Evolutionary conservation across 2,329 filamentous ascomycete genomes (phyloP), one percentile per base, ranked within the genome.

Genomic region (Coniochaeta prunicola): DNA sequence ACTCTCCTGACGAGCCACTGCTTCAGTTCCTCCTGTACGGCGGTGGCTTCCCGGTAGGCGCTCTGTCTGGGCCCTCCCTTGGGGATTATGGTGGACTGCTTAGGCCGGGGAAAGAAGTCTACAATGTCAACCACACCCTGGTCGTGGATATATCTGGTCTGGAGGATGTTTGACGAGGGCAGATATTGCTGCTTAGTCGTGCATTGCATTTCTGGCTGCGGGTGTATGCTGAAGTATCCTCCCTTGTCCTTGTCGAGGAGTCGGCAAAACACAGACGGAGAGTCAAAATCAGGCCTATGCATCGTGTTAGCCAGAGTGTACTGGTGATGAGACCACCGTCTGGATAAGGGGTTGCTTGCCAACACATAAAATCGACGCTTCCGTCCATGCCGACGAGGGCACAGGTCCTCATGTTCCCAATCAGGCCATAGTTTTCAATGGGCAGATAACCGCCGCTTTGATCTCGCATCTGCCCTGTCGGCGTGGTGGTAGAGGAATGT

Each of bases 131-230:
- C 82, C 0, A 91, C 89, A 1, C 89, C 89, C 59, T 88, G 83
- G 64, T 92, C 89, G 62, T 88, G 83, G 63, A 91, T 87, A 70
- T 88, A 91, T n/a, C 88, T 80, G 1, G 89, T 92, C 69, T 91
- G 86, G 2, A 92, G 76, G 60, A 92, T 87, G 65, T 89, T 91
- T 54, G 86, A 87, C 10, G 85, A 88, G 0, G 88, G 88, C 2
- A 91, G 78, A 66, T 92, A 92, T 67, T 89, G 85, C 72, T 92
- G 89, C 70, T 92, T 92, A 36, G 85, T 90, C 2, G 87, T 90
- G 65, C 80, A 85, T 7, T 74, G 74, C 28, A 80, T 69, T 10
- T 76, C 70, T 1, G 73, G 64, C 2, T 79, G 77, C 24, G 84
- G 80, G n/a, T 80, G 72, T 64, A 92, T 88, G 63, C 80, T 85